Base-by-base conservation (phyloP, 345 rosid species). In the Salix caprea region DNA sequence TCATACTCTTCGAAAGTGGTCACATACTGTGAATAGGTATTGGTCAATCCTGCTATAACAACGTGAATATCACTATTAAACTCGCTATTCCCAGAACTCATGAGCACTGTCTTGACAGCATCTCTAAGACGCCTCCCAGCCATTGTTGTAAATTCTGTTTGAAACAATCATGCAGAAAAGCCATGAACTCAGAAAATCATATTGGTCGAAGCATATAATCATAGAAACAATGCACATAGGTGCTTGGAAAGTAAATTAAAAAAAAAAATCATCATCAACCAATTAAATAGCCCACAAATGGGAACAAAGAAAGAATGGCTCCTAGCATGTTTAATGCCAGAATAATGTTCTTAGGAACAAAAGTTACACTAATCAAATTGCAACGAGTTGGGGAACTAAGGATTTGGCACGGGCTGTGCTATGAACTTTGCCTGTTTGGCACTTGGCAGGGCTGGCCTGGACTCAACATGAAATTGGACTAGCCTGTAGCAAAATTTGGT, bases 91-190 rank as follows among this genome's bases (percentile, higher is more conserved):
- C 85, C 86, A 68, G 78, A 78, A 83, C 90, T 82, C 76, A 85
- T 80, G 58, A 96, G 90, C 70, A 92, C 87, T 1, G 83, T 40
- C 86, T 89, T 88, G 77, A 96, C 97, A 73, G 99, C 95, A 75
- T 92, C 93, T n/a, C 98, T 91, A 74, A 96, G 99, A 42, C 96
- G 97, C 86, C 99, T 92, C 81, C 99, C 98, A 79, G 99, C 94
- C 99, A 96, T 96, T 68, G 99, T 92, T 65, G 99, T 90, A 75
- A 94, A 96, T 84, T 96, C 99, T 96, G 88, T 72, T 61, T 36
- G 69, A 42, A 70, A 72, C 76, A 81, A 72, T 74, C 12, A 14
- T 69, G 24, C n/a, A 72, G n/a, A 71, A 65, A 74, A 46, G 7
- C 21, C 37, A 58, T 50, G 19, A 70, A 40, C 67, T 78, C 23